Evolutionary conservation across 768 basidiomycete genomes (phyloP), one percentile per base, ranked within the genome.

Genomic region (Mycena metata): DNA sequence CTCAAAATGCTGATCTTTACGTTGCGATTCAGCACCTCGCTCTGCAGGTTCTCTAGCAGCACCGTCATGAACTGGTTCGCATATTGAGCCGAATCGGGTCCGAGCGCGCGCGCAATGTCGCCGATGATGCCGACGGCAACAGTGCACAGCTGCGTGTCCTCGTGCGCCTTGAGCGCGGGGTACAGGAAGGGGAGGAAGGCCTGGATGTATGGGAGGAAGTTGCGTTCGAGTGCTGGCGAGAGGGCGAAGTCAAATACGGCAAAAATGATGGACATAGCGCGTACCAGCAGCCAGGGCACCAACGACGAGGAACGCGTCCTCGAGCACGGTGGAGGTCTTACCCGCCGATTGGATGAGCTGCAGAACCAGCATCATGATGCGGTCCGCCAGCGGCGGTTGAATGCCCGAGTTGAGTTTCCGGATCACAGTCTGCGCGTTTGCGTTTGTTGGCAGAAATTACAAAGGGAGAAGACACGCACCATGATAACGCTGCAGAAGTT

Each of bases 1-100:
- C 94, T 91, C 67, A 99, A 80, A 74, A 99, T 94, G n/a, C 93
- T 91, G 45, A 98, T 96, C 86, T 99, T 99, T 78, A 98, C 98
- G 71, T 93, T 93, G 52, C 97, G 88, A 75, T 95, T 94, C 64
- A 99, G 84, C 24, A 96, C 90, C 0, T 96, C 91, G 72, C 93
- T 95, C 78, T 95, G 93, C 42, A 99, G 83, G 74, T 97, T 95
- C 78, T 96, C 94, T 23, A 98, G 84, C 36, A 99, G 84, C 17
- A 94, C 94, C 13, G 89, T 91, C 94, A 99, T 98, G 84, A 99
- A 96, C 4, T 90, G 85, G 66, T 88, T 85, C 43, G 95, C 91
- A 79, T 96, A 98, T 73, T 92, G 91, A 2, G 88, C 87, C 64
- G 91, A 91, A 75, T 90, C 88, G 64, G 95, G 93, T 50, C 95